Conservation (phyloP, 306 rosid species). For the Quillaja saponaria region DNA sequence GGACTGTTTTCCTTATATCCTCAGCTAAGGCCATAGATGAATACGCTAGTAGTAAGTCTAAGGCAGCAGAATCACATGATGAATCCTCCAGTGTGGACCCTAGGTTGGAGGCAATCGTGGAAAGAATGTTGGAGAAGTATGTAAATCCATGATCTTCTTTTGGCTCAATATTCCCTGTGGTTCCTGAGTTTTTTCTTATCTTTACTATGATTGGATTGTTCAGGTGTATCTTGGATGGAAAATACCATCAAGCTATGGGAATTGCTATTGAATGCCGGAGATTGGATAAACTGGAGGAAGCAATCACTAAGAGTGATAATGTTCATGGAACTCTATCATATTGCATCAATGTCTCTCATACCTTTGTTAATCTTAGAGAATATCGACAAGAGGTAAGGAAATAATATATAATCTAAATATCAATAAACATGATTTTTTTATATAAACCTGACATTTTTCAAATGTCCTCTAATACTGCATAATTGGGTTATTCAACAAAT, state of each 20-base stretch:
- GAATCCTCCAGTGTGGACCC: constrained; percentile 67
- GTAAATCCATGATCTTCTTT: constrained; percentile 25
- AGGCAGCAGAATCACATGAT: constrained; percentile 75
- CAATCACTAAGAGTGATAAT: constrained; percentile 90
- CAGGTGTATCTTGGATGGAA: constrained; percentile 93
- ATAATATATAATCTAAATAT: neutral
- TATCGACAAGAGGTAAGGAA: constrained; percentile 81
- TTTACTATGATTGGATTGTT: constrained; percentile 21
- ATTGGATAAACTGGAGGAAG: constrained; percentile 97
- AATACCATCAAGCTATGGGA: constrained; percentile 97
- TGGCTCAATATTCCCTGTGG: constrained; percentile 3
- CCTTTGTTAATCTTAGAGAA: constrained; percentile 90
- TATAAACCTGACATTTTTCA: no score
- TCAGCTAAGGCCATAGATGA: constrained; percentile 98
- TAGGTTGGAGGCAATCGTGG: constrained; percentile 92
- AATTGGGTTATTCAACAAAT: no score
- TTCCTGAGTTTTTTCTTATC: constrained; percentile 9
- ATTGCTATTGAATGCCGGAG: constrained; percentile 96
- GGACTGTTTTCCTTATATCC: constrained; percentile 33
- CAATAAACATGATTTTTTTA: no score
- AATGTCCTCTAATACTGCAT: no score
- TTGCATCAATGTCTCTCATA: constrained; percentile 85
- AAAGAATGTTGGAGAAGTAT: constrained; percentile 95
- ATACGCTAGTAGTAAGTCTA: constrained; percentile 78
- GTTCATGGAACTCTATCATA: constrained; percentile 88